Conservation (phyloP, 495 filamentous ascomycete genomes). For the Xylaria sp. region DNA sequence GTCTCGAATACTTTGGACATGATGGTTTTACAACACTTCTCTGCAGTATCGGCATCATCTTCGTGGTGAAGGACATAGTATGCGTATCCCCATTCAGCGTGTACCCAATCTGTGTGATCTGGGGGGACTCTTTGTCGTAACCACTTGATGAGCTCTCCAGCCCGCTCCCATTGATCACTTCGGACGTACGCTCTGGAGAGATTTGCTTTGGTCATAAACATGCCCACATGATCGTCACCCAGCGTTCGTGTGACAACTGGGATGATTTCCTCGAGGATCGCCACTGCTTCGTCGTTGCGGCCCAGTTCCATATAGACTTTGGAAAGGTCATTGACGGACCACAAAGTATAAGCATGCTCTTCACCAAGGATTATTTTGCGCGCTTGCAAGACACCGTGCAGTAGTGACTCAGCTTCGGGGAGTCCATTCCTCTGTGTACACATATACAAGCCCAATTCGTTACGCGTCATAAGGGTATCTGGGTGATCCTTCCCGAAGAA, state of each 20-base stretch:
- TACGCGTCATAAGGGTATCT: slow-evolving; percentile 35
- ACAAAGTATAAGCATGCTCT: slow-evolving; percentile 47
- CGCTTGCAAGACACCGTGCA: slow-evolving; percentile 33
- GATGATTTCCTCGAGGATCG: slow-evolving; percentile 39
- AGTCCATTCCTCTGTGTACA: slow-evolving; percentile 26
- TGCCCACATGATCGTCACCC: slow-evolving; percentile 39
- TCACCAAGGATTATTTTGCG: slow-evolving; percentile 40
- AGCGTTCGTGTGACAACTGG: slow-evolving; percentile 37
- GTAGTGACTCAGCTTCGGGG: slow-evolving; percentile 32
- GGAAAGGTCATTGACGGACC: slow-evolving; percentile 46
- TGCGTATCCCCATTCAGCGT: slow-evolving; percentile 24
- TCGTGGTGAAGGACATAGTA: slow-evolving; percentile 23
- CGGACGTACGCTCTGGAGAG: slow-evolving; percentile 40
- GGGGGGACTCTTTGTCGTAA: slow-evolving; percentile 23
- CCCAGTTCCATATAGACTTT: slow-evolving; percentile 42
- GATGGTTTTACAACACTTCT: slow-evolving; percentile 23
- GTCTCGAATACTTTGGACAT: slow-evolving; percentile 20
- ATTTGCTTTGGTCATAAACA: slow-evolving; percentile 43
- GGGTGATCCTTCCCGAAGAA: slow-evolving; percentile 33
- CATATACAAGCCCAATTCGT: slow-evolving; percentile 37
- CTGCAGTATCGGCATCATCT: slow-evolving; percentile 16
- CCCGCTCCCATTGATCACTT: slow-evolving; percentile 36
- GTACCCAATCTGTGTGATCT: slow-evolving; percentile 16
- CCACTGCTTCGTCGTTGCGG: slow-evolving; percentile 35
- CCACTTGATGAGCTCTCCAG: slow-evolving; percentile 28